A percentile compares a stretch with the other conserved stretches of the same genome.
These are phyloP conservation scores for Annulohypoxylon stygium DNA, from an alignment of 495 filamentous ascomycete species.

Conservation along the genomic window DNA sequence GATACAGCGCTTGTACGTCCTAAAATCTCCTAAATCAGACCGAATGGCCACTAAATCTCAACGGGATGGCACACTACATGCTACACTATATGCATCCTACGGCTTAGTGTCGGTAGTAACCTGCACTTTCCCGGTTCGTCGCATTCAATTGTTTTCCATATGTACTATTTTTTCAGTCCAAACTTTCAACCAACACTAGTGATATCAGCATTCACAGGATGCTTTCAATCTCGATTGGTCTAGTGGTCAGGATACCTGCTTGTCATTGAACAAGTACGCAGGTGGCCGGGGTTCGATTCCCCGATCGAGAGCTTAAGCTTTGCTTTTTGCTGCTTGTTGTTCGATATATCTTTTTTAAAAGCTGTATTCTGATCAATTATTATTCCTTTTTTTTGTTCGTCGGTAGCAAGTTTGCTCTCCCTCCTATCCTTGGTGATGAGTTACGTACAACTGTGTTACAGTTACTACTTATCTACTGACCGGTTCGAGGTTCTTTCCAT, in stretches of 20 bases:
- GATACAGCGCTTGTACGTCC: constrained; percentile 1
- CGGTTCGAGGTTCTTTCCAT: too few relatives aligned
- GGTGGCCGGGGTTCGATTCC: constrained; percentile 61
- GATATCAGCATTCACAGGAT: constrained; percentile 20
- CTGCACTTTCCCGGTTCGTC: background rate
- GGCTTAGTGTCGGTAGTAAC: constrained; percentile 6
- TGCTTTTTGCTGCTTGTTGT: constrained; percentile 7
- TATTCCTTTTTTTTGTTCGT: background rate
- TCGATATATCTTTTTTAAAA: constrained; percentile 11
- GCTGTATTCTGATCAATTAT: background rate
- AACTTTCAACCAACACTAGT: constrained; percentile 12
- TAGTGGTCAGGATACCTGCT: constrained; percentile 51
- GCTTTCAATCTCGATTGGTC: constrained; percentile 44
- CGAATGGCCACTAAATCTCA: background rate
- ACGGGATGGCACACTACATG: background rate
- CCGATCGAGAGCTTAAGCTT: constrained; percentile 53
- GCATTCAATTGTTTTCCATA: background rate
- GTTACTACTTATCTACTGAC: too few relatives aligned
- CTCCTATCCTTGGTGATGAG: too few relatives aligned
- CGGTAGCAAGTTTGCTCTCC: background rate
- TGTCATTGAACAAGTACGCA: constrained; percentile 48
- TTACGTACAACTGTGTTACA: too few relatives aligned
- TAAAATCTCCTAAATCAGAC: background rate
- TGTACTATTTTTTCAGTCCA: background rate
- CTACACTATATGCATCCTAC: background rate